These are phyloP conservation scores for Nidula niveotomentosa DNA, from an alignment of 1,284 basidiomycete species.

Conservation along the genomic window DNA sequence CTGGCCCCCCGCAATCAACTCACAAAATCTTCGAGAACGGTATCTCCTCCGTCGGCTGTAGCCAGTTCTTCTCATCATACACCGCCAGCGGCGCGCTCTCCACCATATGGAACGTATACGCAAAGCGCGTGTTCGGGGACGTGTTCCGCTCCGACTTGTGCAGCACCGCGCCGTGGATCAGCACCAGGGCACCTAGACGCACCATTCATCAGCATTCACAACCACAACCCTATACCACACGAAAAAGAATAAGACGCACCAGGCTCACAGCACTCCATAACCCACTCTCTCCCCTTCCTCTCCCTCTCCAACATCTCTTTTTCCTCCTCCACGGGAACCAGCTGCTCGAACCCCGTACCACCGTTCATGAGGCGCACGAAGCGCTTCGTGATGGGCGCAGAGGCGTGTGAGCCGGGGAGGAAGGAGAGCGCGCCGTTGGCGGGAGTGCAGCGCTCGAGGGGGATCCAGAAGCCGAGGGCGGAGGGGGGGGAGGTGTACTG, in stretches of 20 bases:
- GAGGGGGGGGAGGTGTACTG: slow-evolving; percentile 92
- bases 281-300: slow-evolving; percentile 51
- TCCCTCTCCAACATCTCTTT: slow-evolving; percentile 21
- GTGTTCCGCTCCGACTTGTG: slow-evolving; percentile 88
- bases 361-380: slow-evolving; percentile 75
- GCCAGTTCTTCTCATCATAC: slow-evolving; percentile 85
- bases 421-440: slow-evolving; percentile 91
- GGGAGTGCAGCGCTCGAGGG: slow-evolving; percentile 84
- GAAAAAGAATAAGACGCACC: slow-evolving; percentile 40
- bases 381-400: slow-evolving; percentile 70
- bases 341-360: slow-evolving; percentile 79
- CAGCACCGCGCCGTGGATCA: slow-evolving; percentile 89
- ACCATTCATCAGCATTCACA: no score
- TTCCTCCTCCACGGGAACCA: slow-evolving; percentile 46
- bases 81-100: slow-evolving; percentile 63
- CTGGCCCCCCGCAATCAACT: slow-evolving; percentile 12
- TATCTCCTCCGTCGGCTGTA: slow-evolving; percentile 81
- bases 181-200: slow-evolving; percentile 71
- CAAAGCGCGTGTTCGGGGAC: slow-evolving; percentile 74
- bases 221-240: no score
- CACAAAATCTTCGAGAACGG: slow-evolving; percentile 76
- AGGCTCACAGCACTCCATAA: slow-evolving; percentile 74
- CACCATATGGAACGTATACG: slow-evolving; percentile 95
- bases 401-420: slow-evolving; percentile 87
- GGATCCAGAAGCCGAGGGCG: slow-evolving; percentile 96